Conservation (phyloP, 2,329 filamentous ascomycete genomes). For the Pyrenophora graminea region DNA sequence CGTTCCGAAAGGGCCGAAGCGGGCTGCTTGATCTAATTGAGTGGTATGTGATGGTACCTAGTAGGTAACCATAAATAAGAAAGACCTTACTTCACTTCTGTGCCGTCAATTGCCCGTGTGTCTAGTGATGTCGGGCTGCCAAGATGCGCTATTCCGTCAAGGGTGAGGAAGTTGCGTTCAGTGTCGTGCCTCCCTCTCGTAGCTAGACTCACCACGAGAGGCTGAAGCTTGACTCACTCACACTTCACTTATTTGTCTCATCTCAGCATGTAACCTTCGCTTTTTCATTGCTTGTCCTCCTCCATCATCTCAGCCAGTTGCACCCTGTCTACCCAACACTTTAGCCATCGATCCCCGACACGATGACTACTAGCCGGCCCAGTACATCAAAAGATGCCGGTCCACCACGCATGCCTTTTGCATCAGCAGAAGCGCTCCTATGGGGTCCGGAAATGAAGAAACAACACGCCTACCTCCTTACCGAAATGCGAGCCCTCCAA, state of each 20-base stretch:
- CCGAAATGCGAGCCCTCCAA: conserved; percentile 45
- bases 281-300: not conserved
- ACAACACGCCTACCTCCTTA: conserved; percentile 43
- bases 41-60: conserved; percentile 5
- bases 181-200: conserved; percentile 14
- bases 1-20: conserved; percentile 45
- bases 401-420: conserved; percentile 22
- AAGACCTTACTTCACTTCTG: conserved; percentile 22
- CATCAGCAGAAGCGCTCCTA: conserved; percentile 37
- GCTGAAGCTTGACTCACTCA: not conserved
- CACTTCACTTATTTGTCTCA: not conserved
- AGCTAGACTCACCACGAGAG: not conserved
- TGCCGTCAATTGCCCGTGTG: not conserved
- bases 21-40: conserved; percentile 24
- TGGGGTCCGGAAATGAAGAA: conserved; percentile 49
- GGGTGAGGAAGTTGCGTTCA: conserved; percentile 17
- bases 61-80: conserved; percentile 40
- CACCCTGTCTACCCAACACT: not conserved
- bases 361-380: conserved; percentile 13
- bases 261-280: not conserved
- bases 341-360: not conserved
- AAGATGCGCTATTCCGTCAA: not conserved
- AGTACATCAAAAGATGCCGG: conserved; percentile 12
- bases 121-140: not conserved
- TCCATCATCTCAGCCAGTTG: not conserved